These are phyloP conservation scores for Mycogone perniciosa DNA, from an alignment of 2,329 filamentous ascomycete species.

Conservation along the genomic window DNA sequence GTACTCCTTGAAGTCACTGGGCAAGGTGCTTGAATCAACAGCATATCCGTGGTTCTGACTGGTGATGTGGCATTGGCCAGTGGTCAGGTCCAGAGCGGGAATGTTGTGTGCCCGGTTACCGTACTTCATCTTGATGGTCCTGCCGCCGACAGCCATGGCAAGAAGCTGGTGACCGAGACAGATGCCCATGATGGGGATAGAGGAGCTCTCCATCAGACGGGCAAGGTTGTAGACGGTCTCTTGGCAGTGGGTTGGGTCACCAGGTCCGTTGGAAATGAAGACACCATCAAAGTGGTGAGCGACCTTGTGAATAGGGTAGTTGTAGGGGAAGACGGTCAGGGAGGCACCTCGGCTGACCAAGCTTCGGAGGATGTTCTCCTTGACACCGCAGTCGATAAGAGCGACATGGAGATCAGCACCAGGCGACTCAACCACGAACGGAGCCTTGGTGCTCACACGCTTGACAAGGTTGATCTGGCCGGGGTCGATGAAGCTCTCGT, in stretches of 20 bases:
- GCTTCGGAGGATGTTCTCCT: conserved; percentile 98
- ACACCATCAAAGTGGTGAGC: conserved; percentile 96
- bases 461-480: conserved; percentile 95
- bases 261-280: conserved; percentile 98
- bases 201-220: conserved; percentile 84
- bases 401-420: conserved; percentile 84
- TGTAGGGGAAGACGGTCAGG: conserved; percentile 89
- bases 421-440: conserved; percentile 86
- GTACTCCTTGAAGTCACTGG: conserved; percentile 90
- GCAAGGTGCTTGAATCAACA: conserved; percentile 76
- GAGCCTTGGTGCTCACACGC: conserved; percentile 94
- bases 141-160: conserved; percentile 78
- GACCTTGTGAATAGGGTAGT: conserved; percentile 98
- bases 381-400: conserved; percentile 95
- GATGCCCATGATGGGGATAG: conserved; percentile 93
- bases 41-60: conserved; percentile 98
- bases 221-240: conserved; percentile 88
- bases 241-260: conserved; percentile 95
- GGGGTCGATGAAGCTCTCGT: conserved; percentile 91
- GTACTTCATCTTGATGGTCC: conserved; percentile 97
- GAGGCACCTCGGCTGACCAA: conserved; percentile 86
- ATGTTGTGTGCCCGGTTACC: conserved; percentile 99
- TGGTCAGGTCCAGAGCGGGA: conserved; percentile 87
- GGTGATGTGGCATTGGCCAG: conserved; percentile 96
- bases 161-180: conserved; percentile 96